Base-by-base conservation (phyloP, 1,284 basidiomycete species). In the Trametes sp. region DNA sequence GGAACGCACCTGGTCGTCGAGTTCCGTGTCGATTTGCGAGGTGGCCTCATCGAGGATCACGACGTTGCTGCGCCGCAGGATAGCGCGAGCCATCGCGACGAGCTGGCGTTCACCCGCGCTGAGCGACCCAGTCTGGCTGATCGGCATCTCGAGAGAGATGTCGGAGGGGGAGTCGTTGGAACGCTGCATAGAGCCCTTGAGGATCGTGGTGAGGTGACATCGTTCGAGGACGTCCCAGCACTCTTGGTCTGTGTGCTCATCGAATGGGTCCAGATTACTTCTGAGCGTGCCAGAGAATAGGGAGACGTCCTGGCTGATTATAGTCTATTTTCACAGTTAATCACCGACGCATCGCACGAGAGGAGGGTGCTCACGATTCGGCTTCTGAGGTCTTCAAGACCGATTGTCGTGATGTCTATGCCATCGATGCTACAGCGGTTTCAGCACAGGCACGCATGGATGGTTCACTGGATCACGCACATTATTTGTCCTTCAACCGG, bases 11-110 rank as follows among this genome's bases (percentile, higher is more conserved):
- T 87, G 82, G 60, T 89, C 87, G 73, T 90, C 88, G 13, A 92
- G 83, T 29, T 81, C 80, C n/a, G 85, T 82, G 74, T 93, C 92
- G 50, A 94, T 89, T 62, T 90, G 88, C 4, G 90, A 90, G 0
- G 91, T 94, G 8, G 81, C 92, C 74, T 96, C 94, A 71, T 96
- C 94, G 83, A 96, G 87, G 63, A 96, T 91, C 54, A 95, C 88
- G 54, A 95, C 84, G 56, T 89, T 89, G 14, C 90, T 92, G 41
- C 86, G 80, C 55, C 93, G 81, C 14, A 97, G 76, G 26, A 95
- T 84, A 0, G 93, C 89, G 28, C 89, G 82, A 8, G 89, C 87
- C 59, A 93, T 77, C 0, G 92, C 91, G 5, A 96, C 80, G 1
- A 96, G 82, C 71, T 96, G 94, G 42, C 91, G 82, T 73, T 96